Conservation (phyloP, 306 rosid species). For the Hippophae tibetana region DNA sequence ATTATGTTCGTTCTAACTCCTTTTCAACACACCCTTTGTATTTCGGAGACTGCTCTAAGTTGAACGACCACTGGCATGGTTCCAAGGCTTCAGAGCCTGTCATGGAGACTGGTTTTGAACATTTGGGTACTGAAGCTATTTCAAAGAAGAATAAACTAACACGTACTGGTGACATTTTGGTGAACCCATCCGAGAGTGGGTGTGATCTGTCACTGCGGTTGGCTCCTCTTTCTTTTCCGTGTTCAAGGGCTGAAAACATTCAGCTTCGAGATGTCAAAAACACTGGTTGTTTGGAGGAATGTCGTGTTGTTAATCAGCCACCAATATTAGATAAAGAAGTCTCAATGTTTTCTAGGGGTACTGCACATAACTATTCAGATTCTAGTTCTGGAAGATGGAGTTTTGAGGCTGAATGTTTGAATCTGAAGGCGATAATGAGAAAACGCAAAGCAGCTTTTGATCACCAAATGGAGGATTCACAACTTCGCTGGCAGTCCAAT, state of each 20-base stretch:
- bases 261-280: slow-evolving; percentile 17
- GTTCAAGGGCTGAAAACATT: slow-evolving; percentile 15
- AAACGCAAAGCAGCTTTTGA: slow-evolving; percentile 31
- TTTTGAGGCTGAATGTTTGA: slow-evolving; percentile 8
- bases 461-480: slow-evolving; percentile 16
- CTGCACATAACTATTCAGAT: slow-evolving; percentile 12
- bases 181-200: slow-evolving; percentile 11
- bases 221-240: slow-evolving; percentile 32
- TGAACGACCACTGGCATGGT: slow-evolving; percentile 14
- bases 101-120: slow-evolving; percentile 6
- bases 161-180: slow-evolving; percentile 6
- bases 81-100: slow-evolving; percentile 20
- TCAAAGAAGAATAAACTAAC: slow-evolving; percentile 15
- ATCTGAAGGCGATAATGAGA: slow-evolving; percentile 17
- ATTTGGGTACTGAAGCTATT: slow-evolving; percentile 12
- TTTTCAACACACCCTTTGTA: slow-evolving; percentile 38
- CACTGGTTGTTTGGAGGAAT: slow-evolving; percentile 3
- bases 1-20: slow-evolving; percentile 15
- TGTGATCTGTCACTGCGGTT: slow-evolving; percentile 67
- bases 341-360: slow-evolving; percentile 11
- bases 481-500: slow-evolving; percentile 28
- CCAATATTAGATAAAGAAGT: slow-evolving; percentile 7
- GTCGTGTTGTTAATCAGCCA: slow-evolving; percentile 10
- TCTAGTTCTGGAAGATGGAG: slow-evolving; percentile 6
- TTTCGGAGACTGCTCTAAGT: slow-evolving; percentile 23